phyloP scores from a whole-genome alignment of 768 basidiomycete genomes.

The Cystobasidium ongulense region DNA sequence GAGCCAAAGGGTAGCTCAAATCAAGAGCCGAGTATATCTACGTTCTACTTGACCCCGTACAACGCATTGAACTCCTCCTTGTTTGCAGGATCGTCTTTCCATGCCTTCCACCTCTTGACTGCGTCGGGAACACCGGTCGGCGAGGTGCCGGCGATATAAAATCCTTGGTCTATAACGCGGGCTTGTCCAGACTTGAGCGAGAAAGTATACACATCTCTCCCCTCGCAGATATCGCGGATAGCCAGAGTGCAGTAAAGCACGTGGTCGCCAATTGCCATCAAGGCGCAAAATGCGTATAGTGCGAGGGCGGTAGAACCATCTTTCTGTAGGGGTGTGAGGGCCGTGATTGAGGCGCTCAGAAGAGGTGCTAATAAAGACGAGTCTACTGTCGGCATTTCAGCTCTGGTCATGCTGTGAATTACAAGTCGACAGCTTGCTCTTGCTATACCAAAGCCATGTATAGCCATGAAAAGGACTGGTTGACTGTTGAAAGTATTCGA shows the following conservation, averaged over 20 bases:
- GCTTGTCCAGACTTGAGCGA: neutral
- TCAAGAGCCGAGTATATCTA: neutral
- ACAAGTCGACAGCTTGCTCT: conserved; percentile 1
- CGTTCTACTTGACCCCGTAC: neutral
- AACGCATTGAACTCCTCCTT: neutral
- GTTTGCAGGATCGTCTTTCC: neutral
- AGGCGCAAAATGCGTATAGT: neutral
- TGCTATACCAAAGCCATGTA: neutral
- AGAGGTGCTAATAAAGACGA: neutral
- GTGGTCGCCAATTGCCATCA: neutral
- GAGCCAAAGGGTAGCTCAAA: no score
- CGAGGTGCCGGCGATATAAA: neutral
- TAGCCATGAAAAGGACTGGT: neutral
- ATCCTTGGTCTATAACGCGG: neutral
- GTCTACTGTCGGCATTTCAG: neutral
- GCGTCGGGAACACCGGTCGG: neutral
- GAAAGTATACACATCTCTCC: neutral
- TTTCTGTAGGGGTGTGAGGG: neutral
- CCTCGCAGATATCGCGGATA: conserved; percentile 6
- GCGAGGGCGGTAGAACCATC: neutral
- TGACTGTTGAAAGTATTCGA: neutral
- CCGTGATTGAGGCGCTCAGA: neutral
- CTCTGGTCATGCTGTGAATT: neutral
- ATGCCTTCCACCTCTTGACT: neutral
- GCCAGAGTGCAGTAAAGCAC: neutral